A percentile compares a stretch with the other conserved stretches of the same genome.
These are phyloP conservation scores for Kwoniella bestiolae DNA, from an alignment of 768 basidiomycete genomes.

Conservation along the genomic window DNA sequence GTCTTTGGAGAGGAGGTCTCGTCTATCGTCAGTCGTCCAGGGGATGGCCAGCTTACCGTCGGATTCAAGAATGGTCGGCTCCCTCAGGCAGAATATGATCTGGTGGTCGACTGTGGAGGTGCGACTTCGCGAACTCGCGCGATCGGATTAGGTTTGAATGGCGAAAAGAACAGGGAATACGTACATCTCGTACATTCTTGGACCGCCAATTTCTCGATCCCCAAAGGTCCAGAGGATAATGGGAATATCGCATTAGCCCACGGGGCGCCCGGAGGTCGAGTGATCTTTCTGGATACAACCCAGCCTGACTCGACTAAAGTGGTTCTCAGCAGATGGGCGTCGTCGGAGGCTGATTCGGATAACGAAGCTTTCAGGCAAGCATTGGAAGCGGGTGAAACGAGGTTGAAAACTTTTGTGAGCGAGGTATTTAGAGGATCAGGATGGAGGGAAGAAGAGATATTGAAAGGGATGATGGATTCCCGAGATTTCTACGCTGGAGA, in stretches of 20 bases:
- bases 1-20: slow-evolving; percentile 32
- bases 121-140: slow-evolving; percentile 12
- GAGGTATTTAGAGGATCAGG: slow-evolving; percentile 24
- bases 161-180: background rate
- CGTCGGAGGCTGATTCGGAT: slow-evolving; percentile 28
- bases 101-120: slow-evolving; percentile 44
- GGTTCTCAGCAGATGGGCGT: slow-evolving; percentile 22
- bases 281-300: background rate
- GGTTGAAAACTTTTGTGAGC: slow-evolving; percentile 15
- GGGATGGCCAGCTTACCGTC: background rate
- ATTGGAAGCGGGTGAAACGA: slow-evolving; percentile 21
- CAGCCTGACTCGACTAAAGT: slow-evolving; percentile 9
- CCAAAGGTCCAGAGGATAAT: background rate
- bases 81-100: slow-evolving; percentile 17
- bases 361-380: slow-evolving; percentile 10
- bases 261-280: background rate
- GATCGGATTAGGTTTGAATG: slow-evolving; percentile 16
- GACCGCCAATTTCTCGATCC: slow-evolving; percentile 1
- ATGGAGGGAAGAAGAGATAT: slow-evolving; percentile 32
- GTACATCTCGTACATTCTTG: background rate
- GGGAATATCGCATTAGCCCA: background rate
- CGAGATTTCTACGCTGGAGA: slow-evolving; percentile 24
- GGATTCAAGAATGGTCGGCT: background rate
- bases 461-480: slow-evolving; percentile 21
- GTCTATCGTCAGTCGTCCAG: background rate